A percentile compares a stretch with the other conserved stretches of the same genome.
Conservation (phyloP, 2,329 filamentous ascomycete genomes). For the Penicillium sp. region DNA sequence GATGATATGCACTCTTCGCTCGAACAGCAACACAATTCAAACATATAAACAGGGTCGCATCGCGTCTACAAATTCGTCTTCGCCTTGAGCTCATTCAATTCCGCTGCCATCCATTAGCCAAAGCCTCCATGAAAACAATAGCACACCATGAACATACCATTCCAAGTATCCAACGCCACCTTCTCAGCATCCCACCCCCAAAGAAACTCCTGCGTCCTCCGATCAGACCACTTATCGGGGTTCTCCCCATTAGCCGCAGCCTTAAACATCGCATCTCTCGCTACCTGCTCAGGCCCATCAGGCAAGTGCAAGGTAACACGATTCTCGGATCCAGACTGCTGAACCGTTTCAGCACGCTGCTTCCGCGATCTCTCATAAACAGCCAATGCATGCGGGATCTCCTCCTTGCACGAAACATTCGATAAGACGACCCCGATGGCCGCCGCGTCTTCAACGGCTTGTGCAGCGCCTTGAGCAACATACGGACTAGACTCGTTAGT, state of each 20-base stretch:
- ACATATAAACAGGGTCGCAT: not conserved
- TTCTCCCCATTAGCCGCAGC: conserved; percentile 28
- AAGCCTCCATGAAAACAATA: not conserved
- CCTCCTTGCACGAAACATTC: conserved; percentile 28
- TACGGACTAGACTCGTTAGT: conserved; percentile 29
- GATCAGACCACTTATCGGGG: conserved; percentile 64
- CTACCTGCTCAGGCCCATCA: conserved; percentile 40
- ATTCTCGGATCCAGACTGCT: conserved; percentile 37
- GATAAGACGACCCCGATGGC: conserved; percentile 37
- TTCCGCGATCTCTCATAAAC: conserved; percentile 41
- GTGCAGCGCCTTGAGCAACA: conserved; percentile 46
- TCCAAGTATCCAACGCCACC: conserved; percentile 32
- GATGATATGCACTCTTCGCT: conserved; percentile 5
- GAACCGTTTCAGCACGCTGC: conserved; percentile 38
- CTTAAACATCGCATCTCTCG: conserved; percentile 41
- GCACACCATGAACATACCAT: conserved; percentile 24
- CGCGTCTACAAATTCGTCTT: conserved; percentile 19
- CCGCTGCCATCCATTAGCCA: conserved; percentile 6
- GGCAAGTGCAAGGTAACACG: conserved; percentile 38
- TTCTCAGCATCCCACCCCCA: conserved; percentile 41
- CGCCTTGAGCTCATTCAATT: conserved; percentile 1
- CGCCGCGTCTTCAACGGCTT: conserved; percentile 45
- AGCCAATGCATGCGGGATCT: conserved; percentile 35
- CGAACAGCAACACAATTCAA: not conserved
- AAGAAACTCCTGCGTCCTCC: conserved; percentile 55